Evolutionary conservation across 257 asterid genomes (phyloP).

Genomic region (Catharanthus roseus): DNA sequence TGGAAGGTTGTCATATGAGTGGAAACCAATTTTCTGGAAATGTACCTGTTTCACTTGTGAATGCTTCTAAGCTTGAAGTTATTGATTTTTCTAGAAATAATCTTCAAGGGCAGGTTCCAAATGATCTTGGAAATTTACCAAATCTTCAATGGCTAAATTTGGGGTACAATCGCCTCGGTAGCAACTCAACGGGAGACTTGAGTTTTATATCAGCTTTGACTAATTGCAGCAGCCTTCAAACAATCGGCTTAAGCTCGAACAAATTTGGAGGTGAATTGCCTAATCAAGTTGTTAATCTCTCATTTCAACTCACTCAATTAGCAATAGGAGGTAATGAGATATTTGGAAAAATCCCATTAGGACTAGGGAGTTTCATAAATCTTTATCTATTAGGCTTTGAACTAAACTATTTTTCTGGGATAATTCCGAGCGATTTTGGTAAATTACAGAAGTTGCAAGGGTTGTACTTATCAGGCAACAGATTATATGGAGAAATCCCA

Average conservation of each 20-base stretch:
- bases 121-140: conserved; percentile 26
- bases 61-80: conserved; percentile 15
- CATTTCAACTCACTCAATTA: conserved; percentile 10
- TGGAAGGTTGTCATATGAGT: not conserved
- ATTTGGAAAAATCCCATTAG: conserved; percentile 26
- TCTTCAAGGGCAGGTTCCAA: conserved; percentile 26
- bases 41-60: conserved; percentile 27
- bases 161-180: conserved; percentile 9
- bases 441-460: conserved; percentile 14
- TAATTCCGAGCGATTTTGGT: conserved; percentile 26
- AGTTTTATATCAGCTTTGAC: conserved; percentile 19
- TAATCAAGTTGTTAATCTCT: conserved; percentile 23
- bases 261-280: conserved; percentile 32
- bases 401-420: conserved; percentile 14
- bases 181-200: conserved; percentile 18
- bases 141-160: conserved; percentile 19
- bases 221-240: conserved; percentile 22
- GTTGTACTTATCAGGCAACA: not conserved
- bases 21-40: conserved; percentile 10
- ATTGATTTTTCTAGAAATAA: conserved; percentile 12
- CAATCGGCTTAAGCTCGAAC: conserved; percentile 10
- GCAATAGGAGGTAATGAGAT: conserved; percentile 10
- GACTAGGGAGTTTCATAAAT: conserved; percentile 17
- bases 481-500: not conserved
- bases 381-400: not conserved